Evolutionary conservation across 257 asterid species (phyloP).

Genomic region (Ocimum tenuiflorum): DNA sequence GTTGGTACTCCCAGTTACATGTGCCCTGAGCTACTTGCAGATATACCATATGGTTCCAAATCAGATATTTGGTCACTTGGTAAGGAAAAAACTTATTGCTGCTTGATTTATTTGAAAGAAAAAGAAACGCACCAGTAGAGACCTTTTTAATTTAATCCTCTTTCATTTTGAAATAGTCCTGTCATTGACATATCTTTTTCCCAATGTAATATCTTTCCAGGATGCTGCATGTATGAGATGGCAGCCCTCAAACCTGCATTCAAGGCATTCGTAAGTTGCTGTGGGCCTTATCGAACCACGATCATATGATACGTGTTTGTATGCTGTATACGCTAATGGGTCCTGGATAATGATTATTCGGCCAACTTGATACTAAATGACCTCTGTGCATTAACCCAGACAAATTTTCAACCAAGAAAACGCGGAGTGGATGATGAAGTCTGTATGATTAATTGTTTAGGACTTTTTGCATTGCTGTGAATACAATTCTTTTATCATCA

Average conservation of each 20-base stretch:
- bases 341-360: background rate
- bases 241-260: constrained; percentile 99
- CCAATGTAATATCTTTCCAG: constrained; percentile 30
- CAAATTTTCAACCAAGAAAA: too few relatives aligned
- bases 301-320: too few relatives aligned
- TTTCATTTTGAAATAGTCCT: too few relatives aligned
- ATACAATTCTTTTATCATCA: background rate
- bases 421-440: background rate
- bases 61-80: constrained; percentile 99
- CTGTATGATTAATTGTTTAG: background rate
- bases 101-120: too few relatives aligned
- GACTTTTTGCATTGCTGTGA: constrained; percentile 1
- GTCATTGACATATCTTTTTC: too few relatives aligned
- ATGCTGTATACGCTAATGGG: background rate
- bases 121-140: too few relatives aligned
- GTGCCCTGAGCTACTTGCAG: constrained; percentile 99
- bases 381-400: background rate
- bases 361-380: background rate
- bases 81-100: too few relatives aligned
- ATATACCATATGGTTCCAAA: constrained; percentile 93
- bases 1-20: constrained; percentile 99
- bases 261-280: constrained; percentile 30
- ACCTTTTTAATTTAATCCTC: too few relatives aligned
- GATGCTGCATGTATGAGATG: constrained; percentile 98
- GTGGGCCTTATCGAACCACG: too few relatives aligned